Percentiles rank a stretch among this genome's conserved stretches.
phyloP scores from a whole-genome alignment of 805 yeast genomes.

The Kluyveromyces aestuarii region DNA sequence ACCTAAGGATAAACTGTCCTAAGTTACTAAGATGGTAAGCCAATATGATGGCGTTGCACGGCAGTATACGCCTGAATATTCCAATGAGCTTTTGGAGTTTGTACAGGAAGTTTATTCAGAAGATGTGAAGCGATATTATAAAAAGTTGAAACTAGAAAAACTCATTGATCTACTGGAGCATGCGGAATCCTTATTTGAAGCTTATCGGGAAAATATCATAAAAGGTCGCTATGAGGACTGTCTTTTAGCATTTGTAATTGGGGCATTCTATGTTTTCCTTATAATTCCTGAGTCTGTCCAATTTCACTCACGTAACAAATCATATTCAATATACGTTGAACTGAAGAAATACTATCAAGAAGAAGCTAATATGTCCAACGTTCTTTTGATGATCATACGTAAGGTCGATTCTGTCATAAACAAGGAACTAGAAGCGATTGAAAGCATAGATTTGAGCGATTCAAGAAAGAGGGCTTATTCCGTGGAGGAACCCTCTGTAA shows the following conservation, averaged over 20 bases:
- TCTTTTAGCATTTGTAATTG: conserved; percentile 29
- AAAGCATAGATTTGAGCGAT: conserved; percentile 1
- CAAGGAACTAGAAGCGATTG: conserved; percentile 4
- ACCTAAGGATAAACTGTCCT: background rate
- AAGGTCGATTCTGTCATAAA: conserved; percentile 26
- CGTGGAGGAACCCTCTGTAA: conserved; percentile 5
- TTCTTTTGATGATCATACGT: conserved; percentile 27
- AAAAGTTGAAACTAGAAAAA: conserved; percentile 28
- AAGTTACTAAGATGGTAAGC: background rate
- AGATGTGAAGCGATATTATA: conserved; percentile 24
- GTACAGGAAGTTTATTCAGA: conserved; percentile 26
- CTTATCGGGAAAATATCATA: conserved; percentile 17
- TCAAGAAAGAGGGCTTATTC: conserved; percentile 28
- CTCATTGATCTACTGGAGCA: conserved; percentile 31
- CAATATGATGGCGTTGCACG: background rate
- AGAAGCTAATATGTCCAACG: conserved; percentile 33
- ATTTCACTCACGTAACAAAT: conserved; percentile 33
- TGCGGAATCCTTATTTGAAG: conserved; percentile 29
- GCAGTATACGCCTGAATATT: conserved; percentile 32
- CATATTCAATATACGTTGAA: conserved; percentile 30
- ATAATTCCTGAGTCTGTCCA: conserved; percentile 34
- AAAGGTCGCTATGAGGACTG: conserved; percentile 19
- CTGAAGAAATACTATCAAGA: conserved; percentile 29
- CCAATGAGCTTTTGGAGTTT: conserved; percentile 28
- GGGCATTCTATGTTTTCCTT: conserved; percentile 30